Conservation (phyloP, 139 green algal genomes). For the Pleodorina starrii region DNA sequence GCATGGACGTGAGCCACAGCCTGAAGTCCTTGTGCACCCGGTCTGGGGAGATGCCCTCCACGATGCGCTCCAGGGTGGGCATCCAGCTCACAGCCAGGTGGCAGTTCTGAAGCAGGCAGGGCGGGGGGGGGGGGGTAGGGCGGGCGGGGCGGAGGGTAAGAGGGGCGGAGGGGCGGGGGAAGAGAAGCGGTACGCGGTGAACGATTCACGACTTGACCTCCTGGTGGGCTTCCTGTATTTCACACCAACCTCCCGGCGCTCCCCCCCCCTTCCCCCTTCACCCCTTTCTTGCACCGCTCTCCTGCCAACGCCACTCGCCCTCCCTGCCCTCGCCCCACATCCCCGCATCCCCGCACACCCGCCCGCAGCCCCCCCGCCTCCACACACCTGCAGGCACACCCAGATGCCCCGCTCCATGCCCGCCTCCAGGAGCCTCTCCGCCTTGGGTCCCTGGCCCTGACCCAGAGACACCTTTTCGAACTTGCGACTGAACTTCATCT, state of each 20-base stretch:
- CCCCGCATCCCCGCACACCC: not conserved
- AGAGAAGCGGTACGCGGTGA: not conserved
- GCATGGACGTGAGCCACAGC: conserved; percentile 87
- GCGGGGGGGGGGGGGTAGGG: not conserved
- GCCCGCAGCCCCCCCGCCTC: too few relatives aligned
- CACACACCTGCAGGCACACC: conserved; percentile 73
- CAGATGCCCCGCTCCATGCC: conserved; percentile 78
- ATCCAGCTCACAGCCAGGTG: conserved; percentile 86
- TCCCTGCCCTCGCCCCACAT: not conserved
- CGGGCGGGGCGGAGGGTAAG: not conserved
- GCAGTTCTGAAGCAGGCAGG: conserved; percentile 71
- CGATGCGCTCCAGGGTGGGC: conserved; percentile 83
- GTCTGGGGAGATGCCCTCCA: conserved; percentile 76
- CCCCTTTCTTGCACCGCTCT: not conserved
- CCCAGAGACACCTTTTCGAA: conserved; percentile 90
- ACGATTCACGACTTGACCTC: not conserved
- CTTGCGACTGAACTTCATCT: conserved; percentile 84
- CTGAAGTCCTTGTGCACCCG: conserved; percentile 84
- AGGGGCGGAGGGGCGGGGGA: not conserved
- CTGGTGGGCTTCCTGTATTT: too few relatives aligned
- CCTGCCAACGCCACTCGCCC: not conserved
- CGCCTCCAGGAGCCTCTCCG: conserved; percentile 78
- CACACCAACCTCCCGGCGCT: not conserved
- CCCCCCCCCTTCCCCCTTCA: not conserved
- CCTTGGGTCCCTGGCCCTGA: conserved; percentile 89